A percentile compares a stretch with the other conserved stretches of the same genome.
phyloP scores from a whole-genome alignment of 2,329 filamentous ascomycete species.

The Cytospora chrysosperma region DNA sequence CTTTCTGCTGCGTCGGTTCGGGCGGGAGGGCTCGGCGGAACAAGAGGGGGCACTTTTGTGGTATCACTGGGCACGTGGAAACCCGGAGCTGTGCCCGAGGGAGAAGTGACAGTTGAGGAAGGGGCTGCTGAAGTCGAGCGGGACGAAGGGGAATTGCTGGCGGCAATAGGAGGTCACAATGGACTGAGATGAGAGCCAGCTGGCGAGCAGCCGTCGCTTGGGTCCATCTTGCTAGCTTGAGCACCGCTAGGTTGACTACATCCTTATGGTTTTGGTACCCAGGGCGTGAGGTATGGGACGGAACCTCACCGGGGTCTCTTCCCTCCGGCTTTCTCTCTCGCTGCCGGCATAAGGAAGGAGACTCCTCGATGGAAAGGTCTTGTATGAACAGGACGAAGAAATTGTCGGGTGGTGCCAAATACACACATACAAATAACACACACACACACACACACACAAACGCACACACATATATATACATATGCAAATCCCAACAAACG shows the following conservation, averaged over 20 bases:
- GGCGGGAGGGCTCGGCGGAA: too few relatives aligned
- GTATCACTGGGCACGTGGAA: too few relatives aligned
- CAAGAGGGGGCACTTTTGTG: too few relatives aligned
- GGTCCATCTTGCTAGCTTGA: too few relatives aligned
- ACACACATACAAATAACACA: neutral
- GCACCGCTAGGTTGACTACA: too few relatives aligned
- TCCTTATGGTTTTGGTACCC: too few relatives aligned
- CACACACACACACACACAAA: neutral
- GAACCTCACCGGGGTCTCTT: too few relatives aligned
- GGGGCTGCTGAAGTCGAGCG: neutral
- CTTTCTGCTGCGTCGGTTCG: too few relatives aligned
- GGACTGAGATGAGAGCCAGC: neutral
- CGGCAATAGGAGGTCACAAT: neutral
- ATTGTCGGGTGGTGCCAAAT: neutral
- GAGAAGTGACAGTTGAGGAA: neutral
- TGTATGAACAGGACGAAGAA: constrained; percentile 12
- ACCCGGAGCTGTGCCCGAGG: too few relatives aligned
- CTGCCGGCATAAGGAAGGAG: neutral
- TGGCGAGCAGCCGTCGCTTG: neutral
- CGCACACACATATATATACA: neutral
- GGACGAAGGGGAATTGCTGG: too few relatives aligned
- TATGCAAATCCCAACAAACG: neutral
- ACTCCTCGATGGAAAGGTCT: neutral
- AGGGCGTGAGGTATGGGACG: too few relatives aligned
- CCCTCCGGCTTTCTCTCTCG: too few relatives aligned